Conservation (phyloP, 1,284 basidiomycete species). For the Moniliella sp. region DNA sequence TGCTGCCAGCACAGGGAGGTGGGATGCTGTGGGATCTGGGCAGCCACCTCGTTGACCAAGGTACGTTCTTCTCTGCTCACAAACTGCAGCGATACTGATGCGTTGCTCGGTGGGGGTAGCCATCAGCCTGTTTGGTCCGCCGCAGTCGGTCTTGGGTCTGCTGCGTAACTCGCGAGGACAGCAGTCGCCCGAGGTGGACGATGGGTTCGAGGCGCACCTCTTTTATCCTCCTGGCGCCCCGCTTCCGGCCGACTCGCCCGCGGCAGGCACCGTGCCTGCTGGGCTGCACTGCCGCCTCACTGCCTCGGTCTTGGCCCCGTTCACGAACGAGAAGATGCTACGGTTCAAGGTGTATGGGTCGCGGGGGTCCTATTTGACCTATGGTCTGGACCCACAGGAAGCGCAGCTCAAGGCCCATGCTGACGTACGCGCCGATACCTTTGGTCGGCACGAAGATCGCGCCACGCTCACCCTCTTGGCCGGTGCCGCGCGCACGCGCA, state of each 20-base stretch:
- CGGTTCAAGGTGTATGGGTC: constrained; percentile 23
- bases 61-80: constrained; percentile 2
- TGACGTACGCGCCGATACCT: constrained; percentile 12
- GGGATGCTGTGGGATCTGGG: constrained; percentile 31
- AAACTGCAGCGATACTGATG: background rate
- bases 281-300: constrained; percentile 17
- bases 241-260: constrained; percentile 10
- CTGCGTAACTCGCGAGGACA: constrained; percentile 20
- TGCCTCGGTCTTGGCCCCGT: constrained; percentile 20
- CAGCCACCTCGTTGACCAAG: constrained; percentile 25
- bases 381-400: constrained; percentile 27
- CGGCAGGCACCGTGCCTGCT: constrained; percentile 13
- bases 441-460: constrained; percentile 15
- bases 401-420: constrained; percentile 26
- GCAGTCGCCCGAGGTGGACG: constrained; percentile 15
- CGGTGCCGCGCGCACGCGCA: no score
- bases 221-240: constrained; percentile 13
- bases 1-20: constrained; percentile 15
- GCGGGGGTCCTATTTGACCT: constrained; percentile 21
- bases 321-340: constrained; percentile 20
- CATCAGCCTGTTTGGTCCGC: constrained; percentile 22
- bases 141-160: constrained; percentile 16
- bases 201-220: constrained; percentile 24
- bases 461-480: no score
- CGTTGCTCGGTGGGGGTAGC: no score